These are phyloP conservation scores for Betula pendula DNA, from an alignment of 306 rosid species.

Conservation along the genomic window DNA sequence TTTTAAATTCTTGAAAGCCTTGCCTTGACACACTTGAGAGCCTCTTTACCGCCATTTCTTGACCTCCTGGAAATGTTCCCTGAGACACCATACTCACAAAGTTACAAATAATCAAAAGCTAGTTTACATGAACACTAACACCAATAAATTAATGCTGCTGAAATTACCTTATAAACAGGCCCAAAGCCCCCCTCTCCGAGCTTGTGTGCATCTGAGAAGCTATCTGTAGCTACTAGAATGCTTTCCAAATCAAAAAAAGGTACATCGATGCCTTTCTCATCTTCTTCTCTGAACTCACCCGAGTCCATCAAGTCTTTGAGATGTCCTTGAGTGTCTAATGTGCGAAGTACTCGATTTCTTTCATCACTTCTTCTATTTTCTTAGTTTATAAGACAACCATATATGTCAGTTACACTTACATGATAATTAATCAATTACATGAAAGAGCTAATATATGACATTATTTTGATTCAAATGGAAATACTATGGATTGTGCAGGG, in stretches of 20 bases:
- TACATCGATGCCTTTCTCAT: constrained; percentile 35
- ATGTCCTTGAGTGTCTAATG: constrained; percentile 21
- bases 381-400: neutral
- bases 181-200: constrained; percentile 67
- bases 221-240: constrained; percentile 42
- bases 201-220: constrained; percentile 50
- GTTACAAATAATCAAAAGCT: no score
- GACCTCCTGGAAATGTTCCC: constrained; percentile 40
- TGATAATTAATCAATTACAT: no score
- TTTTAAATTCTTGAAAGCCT: constrained; percentile 51
- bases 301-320: constrained; percentile 31
- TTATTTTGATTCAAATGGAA: neutral
- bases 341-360: neutral
- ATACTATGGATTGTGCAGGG: neutral
- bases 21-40: constrained; percentile 44
- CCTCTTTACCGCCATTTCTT: constrained; percentile 47
- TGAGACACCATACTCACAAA: neutral
- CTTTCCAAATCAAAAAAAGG: constrained; percentile 35
- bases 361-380: neutral
- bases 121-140: neutral
- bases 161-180: constrained; percentile 50
- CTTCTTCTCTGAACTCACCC: constrained; percentile 29
- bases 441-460: neutral
- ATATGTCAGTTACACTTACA: neutral
- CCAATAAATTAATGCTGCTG: neutral